A percentile compares a stretch with the other conserved stretches of the same genome.
These are phyloP conservation scores for Leccinum subrobustum DNA, from an alignment of 1,284 basidiomycete genomes.

Conservation along the genomic window DNA sequence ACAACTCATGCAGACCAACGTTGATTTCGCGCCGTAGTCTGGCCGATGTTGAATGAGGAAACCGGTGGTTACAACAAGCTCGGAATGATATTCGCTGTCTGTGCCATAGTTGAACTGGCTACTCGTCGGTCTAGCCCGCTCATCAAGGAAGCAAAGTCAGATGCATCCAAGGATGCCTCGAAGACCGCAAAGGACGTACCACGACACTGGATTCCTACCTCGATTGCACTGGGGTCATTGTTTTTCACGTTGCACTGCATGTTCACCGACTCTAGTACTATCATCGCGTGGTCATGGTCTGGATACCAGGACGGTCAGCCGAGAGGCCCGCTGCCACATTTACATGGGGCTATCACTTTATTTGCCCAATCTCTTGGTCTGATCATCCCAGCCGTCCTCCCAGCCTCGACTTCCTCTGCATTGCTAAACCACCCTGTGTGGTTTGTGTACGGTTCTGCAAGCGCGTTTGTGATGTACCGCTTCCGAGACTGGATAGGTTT, in stretches of 20 bases:
- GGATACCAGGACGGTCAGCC: conserved; percentile 68
- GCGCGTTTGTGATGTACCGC: conserved; percentile 57
- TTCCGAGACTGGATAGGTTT: conserved; percentile 78
- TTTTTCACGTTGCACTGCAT: conserved; percentile 80
- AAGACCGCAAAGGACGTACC: conserved; percentile 15
- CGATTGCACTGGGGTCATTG: conserved; percentile 70
- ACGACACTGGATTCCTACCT: conserved; percentile 46
- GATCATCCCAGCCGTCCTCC: conserved; percentile 41
- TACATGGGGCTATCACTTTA: conserved; percentile 72
- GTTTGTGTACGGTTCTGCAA: conserved; percentile 50
- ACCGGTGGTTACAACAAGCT: conserved; percentile 75
- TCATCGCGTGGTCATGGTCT: conserved; percentile 91
- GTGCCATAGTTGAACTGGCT: conserved; percentile 51
- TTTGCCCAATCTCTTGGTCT: conserved; percentile 63
- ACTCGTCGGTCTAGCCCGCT: conserved; percentile 34
- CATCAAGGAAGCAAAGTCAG: conserved; percentile 13
- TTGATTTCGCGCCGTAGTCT: conserved; percentile 48
- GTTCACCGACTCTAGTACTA: conserved; percentile 77
- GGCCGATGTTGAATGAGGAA: conserved; percentile 72
- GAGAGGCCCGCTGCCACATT: conserved; percentile 72
- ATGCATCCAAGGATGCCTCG: conserved; percentile 4
- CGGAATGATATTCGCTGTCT: conserved; percentile 52
- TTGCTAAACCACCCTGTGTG: conserved; percentile 47
- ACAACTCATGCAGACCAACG: neutral
- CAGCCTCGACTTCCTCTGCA: conserved; percentile 19